Evolutionary conservation across 305 asterid species (phyloP).

Genomic region (Fraxinus sp.): DNA sequence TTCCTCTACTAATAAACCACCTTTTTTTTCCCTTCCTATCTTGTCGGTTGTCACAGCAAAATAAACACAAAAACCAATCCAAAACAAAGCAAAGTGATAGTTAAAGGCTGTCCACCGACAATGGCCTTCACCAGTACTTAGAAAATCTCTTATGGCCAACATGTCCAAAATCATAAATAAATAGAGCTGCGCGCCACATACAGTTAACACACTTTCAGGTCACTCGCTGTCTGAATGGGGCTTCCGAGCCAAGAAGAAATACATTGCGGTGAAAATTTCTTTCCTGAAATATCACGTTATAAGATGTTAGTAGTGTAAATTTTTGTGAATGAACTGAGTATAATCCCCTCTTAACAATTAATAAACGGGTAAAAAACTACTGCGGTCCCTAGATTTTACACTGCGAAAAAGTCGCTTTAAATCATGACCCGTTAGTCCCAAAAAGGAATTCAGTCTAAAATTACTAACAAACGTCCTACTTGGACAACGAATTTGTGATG

Average conservation of each 20-base stretch:
- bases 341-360: not conserved
- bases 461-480: not conserved
- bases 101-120: not conserved
- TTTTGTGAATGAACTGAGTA: not conserved
- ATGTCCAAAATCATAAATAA: not conserved
- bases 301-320: not conserved
- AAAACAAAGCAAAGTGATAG: not conserved
- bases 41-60: not conserved
- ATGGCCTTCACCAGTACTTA: not conserved
- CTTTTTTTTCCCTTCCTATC: no score
- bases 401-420: not conserved
- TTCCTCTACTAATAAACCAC: not conserved
- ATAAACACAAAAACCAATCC: not conserved
- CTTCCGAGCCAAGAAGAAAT: conserved; percentile 82
- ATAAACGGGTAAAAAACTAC: not conserved
- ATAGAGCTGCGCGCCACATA: not conserved
- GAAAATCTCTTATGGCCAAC: not conserved
- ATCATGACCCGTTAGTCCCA: not conserved
- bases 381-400: not conserved
- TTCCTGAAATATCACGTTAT: conserved; percentile 52
- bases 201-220: not conserved
- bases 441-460: not conserved
- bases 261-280: conserved; percentile 91
- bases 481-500: no score
- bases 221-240: conserved; percentile 45